Base-by-base conservation (phyloP, 2,329 filamentous ascomycete genomes). In the Apiospora hydei region DNA sequence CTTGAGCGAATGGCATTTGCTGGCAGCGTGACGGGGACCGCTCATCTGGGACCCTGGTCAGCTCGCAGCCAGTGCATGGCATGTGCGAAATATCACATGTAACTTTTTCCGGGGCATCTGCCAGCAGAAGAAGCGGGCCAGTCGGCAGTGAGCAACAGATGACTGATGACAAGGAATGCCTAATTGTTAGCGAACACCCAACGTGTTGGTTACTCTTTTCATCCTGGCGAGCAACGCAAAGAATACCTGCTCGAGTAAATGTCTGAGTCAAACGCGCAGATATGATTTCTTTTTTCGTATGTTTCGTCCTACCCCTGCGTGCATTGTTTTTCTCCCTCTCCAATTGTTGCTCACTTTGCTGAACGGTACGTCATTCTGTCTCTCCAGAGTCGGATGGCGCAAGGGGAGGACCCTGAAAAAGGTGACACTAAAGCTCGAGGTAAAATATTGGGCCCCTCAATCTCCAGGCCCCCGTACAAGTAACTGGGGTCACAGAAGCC, bases 371-470 rank as follows among this genome's bases (percentile, higher is more conserved):
- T 64, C 57, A 64, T 64, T 38, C 18, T 64, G 57, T 64, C 34
- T 64, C 11, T 64, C 34, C 34, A 1, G 16, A 34, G 53, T 21
- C 11, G 34, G 5, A 64, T 64, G 4, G 34, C 57, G 57, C 57
- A 64, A 64, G 57, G 57, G 57, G 57, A 14, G 57, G 57, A 64
- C 57, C 57, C 57, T 64, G 57, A 64, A 64, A 64, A 64, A 38
- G 34, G 21, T 18, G 11, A 21, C 57, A 64, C 57, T 64, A 64
- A n/a, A 64, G 34, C 30, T 21, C 30, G 57, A 64, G 57, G 34
- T 41, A 64, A 64, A 64, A 64, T 64, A 64, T n/a, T 64, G 57
- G 57, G 51, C 18, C 53, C 53, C 30, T 16, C 16, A 61, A 38
- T 38, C 30, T 38, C 53, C 53, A 61, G 26, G 16, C 53, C 53